Evolutionary conservation across 495 filamentous ascomycete genomes (phyloP).

Genomic region (Trichocladium antarcticum): DNA sequence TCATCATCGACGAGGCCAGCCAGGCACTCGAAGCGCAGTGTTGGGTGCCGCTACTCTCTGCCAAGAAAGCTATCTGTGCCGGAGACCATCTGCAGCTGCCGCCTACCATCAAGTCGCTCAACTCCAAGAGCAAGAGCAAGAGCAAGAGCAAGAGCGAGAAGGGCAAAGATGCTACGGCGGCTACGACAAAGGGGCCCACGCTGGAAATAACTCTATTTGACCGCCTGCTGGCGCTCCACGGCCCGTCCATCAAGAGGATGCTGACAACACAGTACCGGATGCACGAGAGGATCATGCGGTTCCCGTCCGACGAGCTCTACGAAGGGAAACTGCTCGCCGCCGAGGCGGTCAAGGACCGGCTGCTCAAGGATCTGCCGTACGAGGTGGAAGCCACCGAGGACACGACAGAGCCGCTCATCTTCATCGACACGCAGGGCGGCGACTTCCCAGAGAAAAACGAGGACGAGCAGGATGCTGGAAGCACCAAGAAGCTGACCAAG

Average conservation of each 20-base stretch:
- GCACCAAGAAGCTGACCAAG: conserved; percentile 22
- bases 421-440: conserved; percentile 93
- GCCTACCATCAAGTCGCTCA: conserved; percentile 80
- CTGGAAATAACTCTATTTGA: conserved; percentile 89
- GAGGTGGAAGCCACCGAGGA: conserved; percentile 73
- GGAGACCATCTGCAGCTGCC: conserved; percentile 93
- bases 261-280: conserved; percentile 98
- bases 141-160: conserved; percentile 20
- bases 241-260: conserved; percentile 76
- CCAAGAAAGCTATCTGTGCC: conserved; percentile 78
- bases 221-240: conserved; percentile 71
- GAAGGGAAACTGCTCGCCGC: conserved; percentile 67
- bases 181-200: conserved; percentile 36
- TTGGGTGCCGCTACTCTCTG: conserved; percentile 81
- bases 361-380: conserved; percentile 72
- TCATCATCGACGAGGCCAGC: conserved; percentile 90
- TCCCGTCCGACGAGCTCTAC: conserved; percentile 85
- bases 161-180: conserved; percentile 10
- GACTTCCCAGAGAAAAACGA: conserved; percentile 53
- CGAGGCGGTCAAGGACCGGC: conserved; percentile 58
- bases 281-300: conserved; percentile 91
- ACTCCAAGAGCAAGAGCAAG: conserved; percentile 38
- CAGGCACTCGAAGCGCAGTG: conserved; percentile 95
- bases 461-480: conserved; percentile 14
- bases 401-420: conserved; percentile 76